Conservation (phyloP, 805 yeast genomes). For the Cyberlindnera samutprakarnensis region DNA sequence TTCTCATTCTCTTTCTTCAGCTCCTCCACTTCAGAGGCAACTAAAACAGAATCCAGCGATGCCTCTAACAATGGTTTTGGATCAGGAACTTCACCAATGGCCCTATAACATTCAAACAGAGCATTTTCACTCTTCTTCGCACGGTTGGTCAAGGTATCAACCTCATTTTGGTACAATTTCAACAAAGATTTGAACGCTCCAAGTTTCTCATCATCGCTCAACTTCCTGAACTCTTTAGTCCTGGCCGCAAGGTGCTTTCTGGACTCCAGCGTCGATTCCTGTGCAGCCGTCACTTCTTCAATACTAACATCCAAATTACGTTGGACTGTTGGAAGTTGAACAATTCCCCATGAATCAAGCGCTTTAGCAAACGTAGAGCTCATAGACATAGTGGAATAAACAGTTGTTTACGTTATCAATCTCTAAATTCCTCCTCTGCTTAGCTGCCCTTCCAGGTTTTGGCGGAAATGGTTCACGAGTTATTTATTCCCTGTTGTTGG, state of each 20-base stretch:
- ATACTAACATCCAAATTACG: conserved; percentile 69
- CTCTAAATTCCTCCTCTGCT: no score
- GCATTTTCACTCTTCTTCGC: conserved; percentile 67
- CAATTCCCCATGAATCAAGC: conserved; percentile 65
- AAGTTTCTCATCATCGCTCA: conserved; percentile 60
- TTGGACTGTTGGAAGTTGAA: conserved; percentile 66
- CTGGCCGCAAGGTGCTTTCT: conserved; percentile 73
- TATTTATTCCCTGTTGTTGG: no score
- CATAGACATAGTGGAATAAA: conserved; percentile 1
- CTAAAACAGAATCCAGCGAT: conserved; percentile 55
- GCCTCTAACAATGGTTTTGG: conserved; percentile 76
- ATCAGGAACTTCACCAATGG: conserved; percentile 86
- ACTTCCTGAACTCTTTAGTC: conserved; percentile 80
- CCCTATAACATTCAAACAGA: conserved; percentile 67
- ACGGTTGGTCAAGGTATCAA: conserved; percentile 73
- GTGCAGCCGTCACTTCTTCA: conserved; percentile 60
- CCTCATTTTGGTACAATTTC: conserved; percentile 76
- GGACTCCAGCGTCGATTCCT: conserved; percentile 55
- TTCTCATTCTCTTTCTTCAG: conserved; percentile 43
- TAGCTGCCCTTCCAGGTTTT: no score
- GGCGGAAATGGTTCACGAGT: no score
- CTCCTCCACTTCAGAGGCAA: conserved; percentile 42
- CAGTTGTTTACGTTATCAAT: no score
- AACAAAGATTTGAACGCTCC: conserved; percentile 58
- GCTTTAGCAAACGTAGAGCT: conserved; percentile 34